Evolutionary conservation across 345 rosid species (phyloP).

Genomic region (Eucalyptus cloeziana): DNA sequence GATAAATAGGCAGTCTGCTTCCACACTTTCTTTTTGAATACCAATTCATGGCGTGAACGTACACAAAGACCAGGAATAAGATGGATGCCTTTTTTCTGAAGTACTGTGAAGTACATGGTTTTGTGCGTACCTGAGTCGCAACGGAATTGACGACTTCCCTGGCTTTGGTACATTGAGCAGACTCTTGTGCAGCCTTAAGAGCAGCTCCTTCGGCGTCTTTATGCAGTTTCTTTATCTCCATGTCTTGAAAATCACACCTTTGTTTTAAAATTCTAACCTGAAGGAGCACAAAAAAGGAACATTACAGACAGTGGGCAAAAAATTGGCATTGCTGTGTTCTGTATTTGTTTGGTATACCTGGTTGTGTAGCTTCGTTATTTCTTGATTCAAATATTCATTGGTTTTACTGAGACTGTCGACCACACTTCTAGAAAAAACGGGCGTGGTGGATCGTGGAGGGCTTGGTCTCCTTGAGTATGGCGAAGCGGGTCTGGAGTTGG

Average conservation of each 20-base stretch:
- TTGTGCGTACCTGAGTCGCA: slow-evolving; percentile 37
- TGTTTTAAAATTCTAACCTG: slow-evolving; percentile 60
- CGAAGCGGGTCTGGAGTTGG: slow-evolving; percentile 43
- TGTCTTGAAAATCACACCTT: slow-evolving; percentile 51
- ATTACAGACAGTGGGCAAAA: neutral
- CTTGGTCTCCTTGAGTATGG: slow-evolving; percentile 59
- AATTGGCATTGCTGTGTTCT: neutral
- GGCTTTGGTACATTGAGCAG: slow-evolving; percentile 45
- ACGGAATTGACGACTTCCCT: slow-evolving; percentile 47
- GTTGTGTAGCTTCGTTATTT: slow-evolving; percentile 53
- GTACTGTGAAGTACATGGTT: neutral
- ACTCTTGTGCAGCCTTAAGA: slow-evolving; percentile 27
- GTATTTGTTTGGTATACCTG: slow-evolving; percentile 27
- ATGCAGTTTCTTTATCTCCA: slow-evolving; percentile 43
- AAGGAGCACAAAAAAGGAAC: neutral
- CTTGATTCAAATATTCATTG: slow-evolving; percentile 73
- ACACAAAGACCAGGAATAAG: neutral
- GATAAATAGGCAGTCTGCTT: neutral
- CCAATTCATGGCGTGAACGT: neutral
- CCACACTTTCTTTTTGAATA: neutral
- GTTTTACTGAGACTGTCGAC: slow-evolving; percentile 81
- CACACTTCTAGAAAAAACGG: slow-evolving; percentile 60
- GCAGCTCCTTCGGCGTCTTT: slow-evolving; percentile 37
- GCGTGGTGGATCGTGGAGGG: slow-evolving; percentile 41
- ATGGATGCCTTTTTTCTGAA: neutral